phyloP scores from a whole-genome alignment of 371 early-diverging fungal species.

The Circinella umbellata region DNA sequence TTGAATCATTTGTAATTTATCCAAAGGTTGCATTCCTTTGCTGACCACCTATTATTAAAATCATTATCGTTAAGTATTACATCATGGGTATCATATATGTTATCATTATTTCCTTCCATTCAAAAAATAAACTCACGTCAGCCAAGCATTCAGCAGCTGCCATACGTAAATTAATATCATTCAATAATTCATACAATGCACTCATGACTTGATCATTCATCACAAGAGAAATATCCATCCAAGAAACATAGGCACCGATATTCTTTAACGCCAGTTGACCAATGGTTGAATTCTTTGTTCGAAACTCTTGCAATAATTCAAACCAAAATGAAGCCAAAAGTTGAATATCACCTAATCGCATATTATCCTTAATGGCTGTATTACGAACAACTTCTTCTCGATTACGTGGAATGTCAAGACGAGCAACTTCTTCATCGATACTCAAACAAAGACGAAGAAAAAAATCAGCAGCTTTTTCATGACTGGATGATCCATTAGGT shows the following conservation, averaged over 20 bases:
- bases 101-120: background rate
- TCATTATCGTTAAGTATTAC: too few relatives aligned
- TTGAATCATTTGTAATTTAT: conserved; percentile 87
- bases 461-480: conserved; percentile 74
- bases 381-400: conserved; percentile 79
- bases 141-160: conserved; percentile 84
- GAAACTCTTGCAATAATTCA: conserved; percentile 63
- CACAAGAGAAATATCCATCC: conserved; percentile 94
- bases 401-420: conserved; percentile 72
- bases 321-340: conserved; percentile 82
- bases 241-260: conserved; percentile 75
- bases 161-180: conserved; percentile 61
- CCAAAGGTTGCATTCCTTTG: conserved; percentile 91
- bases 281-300: conserved; percentile 54
- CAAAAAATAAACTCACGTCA: conserved; percentile 43
- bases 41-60: conserved; percentile 60
- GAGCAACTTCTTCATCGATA: conserved; percentile 93
- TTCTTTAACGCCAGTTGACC: conserved; percentile 68
- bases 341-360: conserved; percentile 87
- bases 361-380: conserved; percentile 86
- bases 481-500: conserved; percentile 41
- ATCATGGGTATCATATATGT: too few relatives aligned
- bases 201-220: conserved; percentile 84
- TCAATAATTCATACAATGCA: conserved; percentile 75
- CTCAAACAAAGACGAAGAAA: conserved; percentile 80